Evolutionary conservation across 2,329 filamentous ascomycete species (phyloP).

Genomic region (Xylaria sp.): DNA sequence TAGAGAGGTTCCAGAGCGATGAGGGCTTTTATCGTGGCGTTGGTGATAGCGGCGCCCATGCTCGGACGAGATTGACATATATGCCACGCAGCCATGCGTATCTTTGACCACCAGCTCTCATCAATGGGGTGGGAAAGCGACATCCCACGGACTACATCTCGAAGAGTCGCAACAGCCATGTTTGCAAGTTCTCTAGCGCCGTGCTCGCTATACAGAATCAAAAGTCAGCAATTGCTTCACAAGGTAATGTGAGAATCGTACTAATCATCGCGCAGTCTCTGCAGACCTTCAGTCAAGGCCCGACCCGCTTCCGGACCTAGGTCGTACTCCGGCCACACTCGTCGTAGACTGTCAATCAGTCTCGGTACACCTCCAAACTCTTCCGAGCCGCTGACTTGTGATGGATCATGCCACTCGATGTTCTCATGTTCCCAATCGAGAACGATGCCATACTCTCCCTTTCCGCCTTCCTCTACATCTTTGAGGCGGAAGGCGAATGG

Average conservation of each 20-base stretch:
- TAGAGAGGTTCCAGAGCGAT: slow-evolving; percentile 49
- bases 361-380: slow-evolving; percentile 64
- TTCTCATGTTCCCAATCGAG: slow-evolving; percentile 71
- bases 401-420: slow-evolving; percentile 67
- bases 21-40: slow-evolving; percentile 59
- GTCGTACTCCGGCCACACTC: slow-evolving; percentile 68
- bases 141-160: slow-evolving; percentile 55
- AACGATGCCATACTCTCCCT: slow-evolving; percentile 58
- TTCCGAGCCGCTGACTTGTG: slow-evolving; percentile 57
- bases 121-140: slow-evolving; percentile 40
- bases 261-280: slow-evolving; percentile 63
- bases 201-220: slow-evolving; percentile 51
- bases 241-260: slow-evolving; percentile 14
- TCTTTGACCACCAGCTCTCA: slow-evolving; percentile 63
- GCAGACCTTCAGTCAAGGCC: slow-evolving; percentile 58
- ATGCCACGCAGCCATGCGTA: slow-evolving; percentile 69
- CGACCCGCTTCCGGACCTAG: slow-evolving; percentile 57
- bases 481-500: slow-evolving; percentile 69
- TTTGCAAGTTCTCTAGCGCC: slow-evolving; percentile 68
- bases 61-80: slow-evolving; percentile 72
- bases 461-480: slow-evolving; percentile 49
- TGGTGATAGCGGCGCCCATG: slow-evolving; percentile 70
- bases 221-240: slow-evolving; percentile 4
- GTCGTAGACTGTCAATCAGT: slow-evolving; percentile 65
- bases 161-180: slow-evolving; percentile 61